Conservation (phyloP, 371 early-diverging fungal genomes). For the Rhizopus stolonifer region DNA sequence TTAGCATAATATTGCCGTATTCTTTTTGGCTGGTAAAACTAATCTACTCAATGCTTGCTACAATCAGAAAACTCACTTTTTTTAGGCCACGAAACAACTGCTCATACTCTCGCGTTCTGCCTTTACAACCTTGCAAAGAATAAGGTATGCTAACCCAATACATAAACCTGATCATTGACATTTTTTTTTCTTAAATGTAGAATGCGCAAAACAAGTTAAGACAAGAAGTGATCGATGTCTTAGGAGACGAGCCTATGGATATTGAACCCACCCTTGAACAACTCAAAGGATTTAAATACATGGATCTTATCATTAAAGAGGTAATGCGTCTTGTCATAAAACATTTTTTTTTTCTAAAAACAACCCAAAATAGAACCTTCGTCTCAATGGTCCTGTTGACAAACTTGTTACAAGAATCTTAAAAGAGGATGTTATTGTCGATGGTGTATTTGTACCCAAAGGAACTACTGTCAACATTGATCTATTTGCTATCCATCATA, state of each 20-base stretch:
- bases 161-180: not conserved
- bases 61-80: slow-evolving; percentile 33
- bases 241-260: slow-evolving; percentile 45
- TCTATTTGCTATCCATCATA: slow-evolving; percentile 20
- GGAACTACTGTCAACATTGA: slow-evolving; percentile 13
- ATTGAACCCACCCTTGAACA: slow-evolving; percentile 44
- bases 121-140: slow-evolving; percentile 24
- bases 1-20: not conserved
- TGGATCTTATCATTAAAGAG: slow-evolving; percentile 41
- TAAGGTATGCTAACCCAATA: slow-evolving; percentile 5
- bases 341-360: not conserved
- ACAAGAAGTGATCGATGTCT: slow-evolving; percentile 38
- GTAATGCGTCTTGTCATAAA: slow-evolving; percentile 1
- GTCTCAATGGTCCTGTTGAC: slow-evolving; percentile 11
- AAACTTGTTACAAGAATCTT: slow-evolving; percentile 17
- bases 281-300: slow-evolving; percentile 40
- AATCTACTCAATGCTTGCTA: too few species aligned
- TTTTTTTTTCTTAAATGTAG: slow-evolving; percentile 1
- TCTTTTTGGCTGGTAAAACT: slow-evolving; percentile 6
- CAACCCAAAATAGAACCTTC: slow-evolving; percentile 15
- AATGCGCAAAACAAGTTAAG: slow-evolving; percentile 43
- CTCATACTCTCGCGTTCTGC: slow-evolving; percentile 27
- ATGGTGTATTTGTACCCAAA: slow-evolving; percentile 12
- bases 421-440: slow-evolving; percentile 8
- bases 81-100: slow-evolving; percentile 26